Percentiles rank a stretch among this genome's conserved stretches.
Conservation (phyloP, 768 basidiomycete genomes). For the Cystobasidiopsis lactophilus region DNA sequence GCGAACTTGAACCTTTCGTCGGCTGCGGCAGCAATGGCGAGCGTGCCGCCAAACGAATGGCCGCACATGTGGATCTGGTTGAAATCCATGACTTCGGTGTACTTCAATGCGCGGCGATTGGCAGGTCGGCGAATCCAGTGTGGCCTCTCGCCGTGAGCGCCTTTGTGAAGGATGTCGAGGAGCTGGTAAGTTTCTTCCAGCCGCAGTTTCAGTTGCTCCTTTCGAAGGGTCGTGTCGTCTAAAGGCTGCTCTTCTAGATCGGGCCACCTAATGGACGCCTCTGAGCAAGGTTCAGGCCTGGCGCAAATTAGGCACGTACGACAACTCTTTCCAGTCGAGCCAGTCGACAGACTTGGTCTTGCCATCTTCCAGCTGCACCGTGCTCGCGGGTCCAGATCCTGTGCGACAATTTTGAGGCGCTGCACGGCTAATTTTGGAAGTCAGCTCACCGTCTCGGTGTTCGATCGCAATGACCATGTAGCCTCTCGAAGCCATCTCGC, state of each 20-base stretch:
- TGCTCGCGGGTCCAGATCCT: conserved; percentile 29
- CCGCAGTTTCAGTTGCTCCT: conserved; percentile 48
- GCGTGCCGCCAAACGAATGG: conserved; percentile 8
- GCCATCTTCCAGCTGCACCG: conserved; percentile 27
- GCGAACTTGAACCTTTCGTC: conserved; percentile 2
- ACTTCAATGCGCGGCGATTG: conserved; percentile 34
- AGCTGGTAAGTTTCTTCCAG: conserved; percentile 44
- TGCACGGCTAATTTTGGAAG: too few species aligned
- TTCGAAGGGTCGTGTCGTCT: conserved; percentile 28
- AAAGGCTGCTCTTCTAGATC: conserved; percentile 6
- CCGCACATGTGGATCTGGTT: conserved; percentile 7
- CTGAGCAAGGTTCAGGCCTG: not conserved
- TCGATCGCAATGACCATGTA: conserved; percentile 61
- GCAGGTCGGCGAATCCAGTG: conserved; percentile 11
- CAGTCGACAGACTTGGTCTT: conserved; percentile 30
- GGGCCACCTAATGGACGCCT: conserved; percentile 5
- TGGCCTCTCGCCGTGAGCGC: conserved; percentile 30
- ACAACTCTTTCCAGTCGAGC: conserved; percentile 35
- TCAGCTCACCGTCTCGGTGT: conserved; percentile 64
- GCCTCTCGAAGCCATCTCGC: conserved; percentile 50
- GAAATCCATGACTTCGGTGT: conserved; percentile 19
- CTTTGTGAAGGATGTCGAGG: conserved; percentile 36
- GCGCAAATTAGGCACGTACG: conserved; percentile 21
- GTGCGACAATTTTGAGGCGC: too few species aligned
- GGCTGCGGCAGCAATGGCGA: conserved; percentile 3